A percentile compares a stretch with the other conserved stretches of the same genome.
Conservation (phyloP, 1,284 basidiomycete species). For the Puccinia hordei region DNA sequence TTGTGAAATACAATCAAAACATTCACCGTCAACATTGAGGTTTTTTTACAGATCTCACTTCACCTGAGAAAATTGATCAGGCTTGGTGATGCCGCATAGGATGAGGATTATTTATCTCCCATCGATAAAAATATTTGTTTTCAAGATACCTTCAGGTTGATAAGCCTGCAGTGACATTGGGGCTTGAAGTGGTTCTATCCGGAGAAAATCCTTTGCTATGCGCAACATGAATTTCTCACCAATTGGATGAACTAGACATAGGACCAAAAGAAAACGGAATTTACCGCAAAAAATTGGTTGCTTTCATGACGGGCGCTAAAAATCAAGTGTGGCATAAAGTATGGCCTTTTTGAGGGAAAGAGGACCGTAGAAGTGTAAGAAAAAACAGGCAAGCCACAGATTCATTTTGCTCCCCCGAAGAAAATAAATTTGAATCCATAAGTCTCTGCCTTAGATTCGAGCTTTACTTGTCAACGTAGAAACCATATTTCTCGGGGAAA, state of each 20-base stretch:
- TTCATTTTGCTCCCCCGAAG: not conserved
- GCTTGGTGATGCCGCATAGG: too few relatives aligned
- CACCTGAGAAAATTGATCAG: too few relatives aligned
- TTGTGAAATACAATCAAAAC: too few relatives aligned
- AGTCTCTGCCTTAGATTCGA: not conserved
- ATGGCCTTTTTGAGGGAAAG: not conserved
- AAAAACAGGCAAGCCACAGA: not conserved
- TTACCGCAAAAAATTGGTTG: not conserved
- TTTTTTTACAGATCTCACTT: too few relatives aligned
- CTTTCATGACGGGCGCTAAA: not conserved
- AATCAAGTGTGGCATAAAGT: not conserved
- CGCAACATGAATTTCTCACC: too few relatives aligned
- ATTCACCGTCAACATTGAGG: too few relatives aligned
- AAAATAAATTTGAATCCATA: not conserved
- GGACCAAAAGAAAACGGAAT: not conserved
- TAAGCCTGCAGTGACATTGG: not conserved
- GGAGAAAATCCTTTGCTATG: too few relatives aligned
- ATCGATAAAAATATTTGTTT: too few relatives aligned
- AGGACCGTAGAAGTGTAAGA: not conserved
- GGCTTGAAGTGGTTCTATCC: too few relatives aligned
- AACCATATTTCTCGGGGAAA: constrained; percentile 17
- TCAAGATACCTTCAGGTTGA: too few relatives aligned
- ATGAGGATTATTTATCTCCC: too few relatives aligned
- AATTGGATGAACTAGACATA: too few relatives aligned
- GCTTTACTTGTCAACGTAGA: constrained; percentile 8